A percentile compares a stretch with the other conserved stretches of the same genome.
phyloP scores from a whole-genome alignment of 2,329 filamentous ascomycete genomes.

The Neonectria magnoliae region DNA sequence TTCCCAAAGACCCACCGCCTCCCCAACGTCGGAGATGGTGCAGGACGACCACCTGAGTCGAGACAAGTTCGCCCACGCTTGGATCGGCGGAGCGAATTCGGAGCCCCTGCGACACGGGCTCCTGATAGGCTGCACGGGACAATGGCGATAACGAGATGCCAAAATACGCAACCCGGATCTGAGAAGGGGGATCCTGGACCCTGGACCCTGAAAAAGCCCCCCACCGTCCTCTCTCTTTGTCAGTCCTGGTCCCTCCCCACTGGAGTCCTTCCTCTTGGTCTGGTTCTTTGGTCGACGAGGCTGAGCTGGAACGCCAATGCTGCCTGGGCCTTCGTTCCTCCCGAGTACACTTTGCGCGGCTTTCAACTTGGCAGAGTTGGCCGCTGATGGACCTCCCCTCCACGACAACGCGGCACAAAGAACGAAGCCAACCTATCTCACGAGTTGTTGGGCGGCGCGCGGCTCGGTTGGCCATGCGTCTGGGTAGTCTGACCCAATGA shows the following conservation, averaged over 20 bases:
- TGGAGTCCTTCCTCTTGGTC: not conserved
- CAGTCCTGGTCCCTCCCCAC: not conserved
- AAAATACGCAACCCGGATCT: not conserved
- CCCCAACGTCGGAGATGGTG: not conserved
- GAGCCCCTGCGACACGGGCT: not conserved
- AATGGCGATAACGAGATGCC: not conserved
- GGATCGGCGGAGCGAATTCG: not conserved
- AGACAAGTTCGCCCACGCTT: not conserved
- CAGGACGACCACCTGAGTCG: not conserved
- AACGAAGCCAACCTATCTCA: too few relatives aligned
- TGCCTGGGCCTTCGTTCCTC: not conserved
- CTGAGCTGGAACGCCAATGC: not conserved
- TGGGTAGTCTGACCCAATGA: not conserved
- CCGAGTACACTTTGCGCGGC: not conserved
- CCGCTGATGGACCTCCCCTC: not conserved
- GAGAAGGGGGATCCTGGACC: not conserved
- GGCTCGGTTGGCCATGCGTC: too few relatives aligned
- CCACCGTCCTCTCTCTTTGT: not conserved
- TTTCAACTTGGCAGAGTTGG: not conserved
- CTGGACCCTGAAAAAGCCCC: not conserved
- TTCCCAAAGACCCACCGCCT: not conserved
- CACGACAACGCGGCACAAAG: too few relatives aligned
- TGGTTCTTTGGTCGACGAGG: not conserved
- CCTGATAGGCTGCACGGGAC: not conserved
- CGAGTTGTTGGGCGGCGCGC: not conserved